Evolutionary conservation across 73 alveolate species (phyloP).

Genomic region (Vitrella brassicaformis): DNA sequence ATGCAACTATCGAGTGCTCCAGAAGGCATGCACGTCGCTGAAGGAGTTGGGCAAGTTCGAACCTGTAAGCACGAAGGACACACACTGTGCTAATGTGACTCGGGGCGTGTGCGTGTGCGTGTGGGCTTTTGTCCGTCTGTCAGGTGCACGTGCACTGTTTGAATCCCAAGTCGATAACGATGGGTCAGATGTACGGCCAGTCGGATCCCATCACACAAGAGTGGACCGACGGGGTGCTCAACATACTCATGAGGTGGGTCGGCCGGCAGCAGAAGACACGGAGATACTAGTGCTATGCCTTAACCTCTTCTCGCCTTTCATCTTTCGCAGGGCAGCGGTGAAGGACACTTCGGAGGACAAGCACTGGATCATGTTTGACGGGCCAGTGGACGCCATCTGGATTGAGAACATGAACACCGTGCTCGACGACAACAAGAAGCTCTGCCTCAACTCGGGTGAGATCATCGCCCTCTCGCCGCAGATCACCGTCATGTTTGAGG

Average conservation of each 20-base stretch:
- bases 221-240: slow-evolving; percentile 76
- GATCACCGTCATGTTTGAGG: slow-evolving; percentile 90
- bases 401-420: slow-evolving; percentile 95
- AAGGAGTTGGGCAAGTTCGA: slow-evolving; percentile 2
- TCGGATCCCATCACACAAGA: slow-evolving; percentile 81
- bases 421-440: slow-evolving; percentile 94
- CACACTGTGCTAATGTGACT: not conserved
- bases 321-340: too few species aligned
- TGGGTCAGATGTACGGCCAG: slow-evolving; percentile 70
- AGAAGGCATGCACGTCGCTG: slow-evolving; percentile 76
- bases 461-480: slow-evolving; percentile 76
- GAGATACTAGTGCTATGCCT: too few species aligned
- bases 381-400: slow-evolving; percentile 99
- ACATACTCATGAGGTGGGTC: slow-evolving; percentile 9
- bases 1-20: slow-evolving; percentile 80
- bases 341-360: slow-evolving; percentile 34
- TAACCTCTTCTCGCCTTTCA: too few species aligned
- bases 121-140: too few species aligned
- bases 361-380: slow-evolving; percentile 95
- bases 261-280: too few species aligned
- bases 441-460: slow-evolving; percentile 86
- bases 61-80: slow-evolving; percentile 11
- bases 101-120: not conserved
- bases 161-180: slow-evolving; percentile 95
- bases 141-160: slow-evolving; percentile 72